Conservation (phyloP, 768 basidiomycete species). For the Boletus pseudo-olivaceus region DNA sequence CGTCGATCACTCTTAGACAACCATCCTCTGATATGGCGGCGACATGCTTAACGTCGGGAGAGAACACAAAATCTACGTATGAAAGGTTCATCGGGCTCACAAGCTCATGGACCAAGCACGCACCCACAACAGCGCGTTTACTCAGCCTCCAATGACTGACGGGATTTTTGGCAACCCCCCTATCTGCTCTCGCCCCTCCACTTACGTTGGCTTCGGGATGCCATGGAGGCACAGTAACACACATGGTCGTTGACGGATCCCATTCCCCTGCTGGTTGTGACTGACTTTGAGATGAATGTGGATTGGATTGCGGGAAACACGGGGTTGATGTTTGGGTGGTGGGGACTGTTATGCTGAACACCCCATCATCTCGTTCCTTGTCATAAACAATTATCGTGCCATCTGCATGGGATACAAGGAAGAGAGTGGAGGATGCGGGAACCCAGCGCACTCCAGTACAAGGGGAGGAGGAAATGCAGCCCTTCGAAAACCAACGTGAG, state of each 20-base stretch:
- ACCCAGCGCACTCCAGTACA: conserved; percentile 94
- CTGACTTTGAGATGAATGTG: conserved; percentile 24
- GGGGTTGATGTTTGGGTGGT: conserved; percentile 24
- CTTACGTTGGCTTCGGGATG: conserved; percentile 50
- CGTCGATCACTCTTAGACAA: conserved; percentile 85
- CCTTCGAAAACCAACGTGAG: conserved; percentile 43
- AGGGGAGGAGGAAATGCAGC: conserved; percentile 73
- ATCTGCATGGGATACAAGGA: conserved; percentile 84
- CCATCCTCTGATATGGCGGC: conserved; percentile 93
- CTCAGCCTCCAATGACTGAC: conserved; percentile 89
- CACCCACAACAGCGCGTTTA: conserved; percentile 68
- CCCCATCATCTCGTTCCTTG: conserved; percentile 84
- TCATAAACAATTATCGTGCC: conserved; percentile 89
- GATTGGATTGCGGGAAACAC: conserved; percentile 24
- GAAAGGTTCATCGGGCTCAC: neutral
- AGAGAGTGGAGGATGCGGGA: conserved; percentile 72
- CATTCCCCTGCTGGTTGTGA: conserved; percentile 46
- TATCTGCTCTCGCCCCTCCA: conserved; percentile 47
- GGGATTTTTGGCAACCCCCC: conserved; percentile 76
- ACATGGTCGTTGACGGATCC: conserved; percentile 74
- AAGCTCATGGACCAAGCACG: conserved; percentile 18
- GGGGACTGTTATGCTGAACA: conserved; percentile 64
- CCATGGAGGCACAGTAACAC: conserved; percentile 84
- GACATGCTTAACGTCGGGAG: conserved; percentile 87
- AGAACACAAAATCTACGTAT: conserved; percentile 79